These are phyloP conservation scores for Pythium periplocum DNA, from an alignment of 352 stramenopile genomes.

Conservation along the genomic window DNA sequence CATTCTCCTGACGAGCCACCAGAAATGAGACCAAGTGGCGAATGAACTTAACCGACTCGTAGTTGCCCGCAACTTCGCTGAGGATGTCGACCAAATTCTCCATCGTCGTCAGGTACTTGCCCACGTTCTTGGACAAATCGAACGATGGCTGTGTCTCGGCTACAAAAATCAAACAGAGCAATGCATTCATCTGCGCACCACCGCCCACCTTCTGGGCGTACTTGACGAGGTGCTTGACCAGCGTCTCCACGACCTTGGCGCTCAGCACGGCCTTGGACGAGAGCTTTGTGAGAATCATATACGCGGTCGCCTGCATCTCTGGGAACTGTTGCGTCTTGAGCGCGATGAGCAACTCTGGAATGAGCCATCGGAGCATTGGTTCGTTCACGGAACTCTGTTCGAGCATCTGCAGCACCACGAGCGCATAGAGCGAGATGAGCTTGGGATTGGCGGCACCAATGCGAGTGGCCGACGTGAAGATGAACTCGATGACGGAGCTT, in stretches of 20 bases:
- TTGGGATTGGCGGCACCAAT: conserved; percentile 68
- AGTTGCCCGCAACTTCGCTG: conserved; percentile 49
- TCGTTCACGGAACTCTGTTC: conserved; percentile 61
- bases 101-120: conserved; percentile 63
- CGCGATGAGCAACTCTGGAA: conserved; percentile 65
- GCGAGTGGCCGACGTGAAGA: conserved; percentile 55
- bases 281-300: conserved; percentile 84
- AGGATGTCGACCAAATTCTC: conserved; percentile 67
- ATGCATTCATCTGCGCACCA: conserved; percentile 62
- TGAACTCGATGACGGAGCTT: conserved; percentile 66
- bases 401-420: conserved; percentile 78
- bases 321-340: conserved; percentile 63
- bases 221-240: conserved; percentile 76
- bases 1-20: conserved; percentile 28
- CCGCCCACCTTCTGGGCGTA: conserved; percentile 39
- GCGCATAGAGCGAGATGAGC: conserved; percentile 82
- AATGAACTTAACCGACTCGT: conserved; percentile 74
- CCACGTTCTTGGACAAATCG: conserved; percentile 36
- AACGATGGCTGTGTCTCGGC: conserved; percentile 73
- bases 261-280: conserved; percentile 73
- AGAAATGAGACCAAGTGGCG: conserved; percentile 48
- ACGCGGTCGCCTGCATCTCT: conserved; percentile 75
- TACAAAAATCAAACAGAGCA: conserved; percentile 73
- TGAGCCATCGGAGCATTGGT: conserved; percentile 68
- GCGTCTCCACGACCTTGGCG: conserved; percentile 61